These are phyloP conservation scores for Punica granatum DNA, from an alignment of 345 rosid species.

Conservation along the genomic window DNA sequence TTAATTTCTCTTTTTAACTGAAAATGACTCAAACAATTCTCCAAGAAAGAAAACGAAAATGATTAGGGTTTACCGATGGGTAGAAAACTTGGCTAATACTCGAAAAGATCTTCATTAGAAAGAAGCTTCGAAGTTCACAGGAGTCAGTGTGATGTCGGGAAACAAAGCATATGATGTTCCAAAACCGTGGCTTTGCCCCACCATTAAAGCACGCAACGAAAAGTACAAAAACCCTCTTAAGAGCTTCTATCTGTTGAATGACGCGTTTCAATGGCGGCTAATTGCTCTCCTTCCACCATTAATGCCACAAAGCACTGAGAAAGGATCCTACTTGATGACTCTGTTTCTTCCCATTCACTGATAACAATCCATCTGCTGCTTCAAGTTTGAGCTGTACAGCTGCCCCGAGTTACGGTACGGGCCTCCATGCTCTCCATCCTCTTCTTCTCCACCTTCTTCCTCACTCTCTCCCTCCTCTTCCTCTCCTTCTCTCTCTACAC, in stretches of 20 bases:
- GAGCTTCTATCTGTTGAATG: not conserved
- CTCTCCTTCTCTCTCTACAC: constrained; percentile 26
- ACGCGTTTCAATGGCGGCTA: constrained; percentile 11
- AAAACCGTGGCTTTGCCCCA: not conserved
- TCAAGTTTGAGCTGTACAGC: too few species aligned
- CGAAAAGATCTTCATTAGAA: not conserved
- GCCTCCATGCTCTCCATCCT: constrained; percentile 8
- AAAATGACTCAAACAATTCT: too few species aligned
- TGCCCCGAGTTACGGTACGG: not conserved
- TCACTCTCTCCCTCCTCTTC: constrained; percentile 25
- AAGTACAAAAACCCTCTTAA: not conserved
- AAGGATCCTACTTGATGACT: not conserved
- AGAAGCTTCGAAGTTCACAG: not conserved
- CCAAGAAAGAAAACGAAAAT: too few species aligned
- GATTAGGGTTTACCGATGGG: too few species aligned
- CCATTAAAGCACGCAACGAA: not conserved
- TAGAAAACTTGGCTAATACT: too few species aligned
- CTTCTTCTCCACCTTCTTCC: constrained; percentile 23
- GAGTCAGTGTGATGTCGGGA: not conserved
- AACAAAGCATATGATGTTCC: not conserved
- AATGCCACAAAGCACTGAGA: too few species aligned
- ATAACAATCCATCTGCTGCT: too few species aligned
- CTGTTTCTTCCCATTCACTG: not conserved
- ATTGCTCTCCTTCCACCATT: too few species aligned
- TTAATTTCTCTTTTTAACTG: too few species aligned